Evolutionary conservation across 1,139 yeast species (phyloP).

Genomic region (Kodamaea anthophila): DNA sequence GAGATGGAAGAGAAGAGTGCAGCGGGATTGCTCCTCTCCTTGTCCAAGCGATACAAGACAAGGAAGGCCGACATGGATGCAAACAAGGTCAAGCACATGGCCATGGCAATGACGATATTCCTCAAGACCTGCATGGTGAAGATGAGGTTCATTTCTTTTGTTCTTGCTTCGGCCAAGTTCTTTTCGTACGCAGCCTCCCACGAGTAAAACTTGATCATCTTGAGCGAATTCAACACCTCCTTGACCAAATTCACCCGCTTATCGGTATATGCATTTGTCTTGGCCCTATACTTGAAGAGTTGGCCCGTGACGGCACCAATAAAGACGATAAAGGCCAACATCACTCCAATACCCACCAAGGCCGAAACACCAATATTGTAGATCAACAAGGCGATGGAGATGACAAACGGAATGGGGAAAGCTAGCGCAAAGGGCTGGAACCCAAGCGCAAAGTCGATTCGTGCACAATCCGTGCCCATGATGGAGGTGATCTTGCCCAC

Average conservation of each 20-base stretch:
- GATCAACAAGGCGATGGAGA: constrained; percentile 58
- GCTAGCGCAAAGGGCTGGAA: constrained; percentile 63
- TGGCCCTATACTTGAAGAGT: constrained; percentile 37
- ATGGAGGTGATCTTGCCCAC: constrained; percentile 38
- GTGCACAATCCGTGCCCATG: constrained; percentile 72
- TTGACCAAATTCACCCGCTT: constrained; percentile 53
- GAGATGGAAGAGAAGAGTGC: constrained; percentile 76
- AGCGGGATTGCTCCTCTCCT: constrained; percentile 51
- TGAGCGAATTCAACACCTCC: constrained; percentile 60
- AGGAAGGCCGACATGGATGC: constrained; percentile 73
- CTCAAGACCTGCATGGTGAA: constrained; percentile 48
- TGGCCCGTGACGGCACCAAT: constrained; percentile 29
- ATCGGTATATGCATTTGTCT: constrained; percentile 49
- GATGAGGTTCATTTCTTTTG: constrained; percentile 43
- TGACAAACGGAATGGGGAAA: constrained; percentile 55
- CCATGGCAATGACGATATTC: constrained; percentile 53
- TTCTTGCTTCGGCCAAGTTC: constrained; percentile 41
- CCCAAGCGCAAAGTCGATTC: constrained; percentile 70
- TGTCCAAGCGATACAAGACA: constrained; percentile 48
- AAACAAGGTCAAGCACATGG: constrained; percentile 55
- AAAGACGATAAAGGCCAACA: constrained; percentile 32
- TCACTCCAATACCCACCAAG: constrained; percentile 51
- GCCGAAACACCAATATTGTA: constrained; percentile 71
- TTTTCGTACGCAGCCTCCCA: constrained; percentile 61
- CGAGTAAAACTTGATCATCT: constrained; percentile 60